Conservation (phyloP, 371 early-diverging fungal genomes). For the Pancytospora philotis region DNA sequence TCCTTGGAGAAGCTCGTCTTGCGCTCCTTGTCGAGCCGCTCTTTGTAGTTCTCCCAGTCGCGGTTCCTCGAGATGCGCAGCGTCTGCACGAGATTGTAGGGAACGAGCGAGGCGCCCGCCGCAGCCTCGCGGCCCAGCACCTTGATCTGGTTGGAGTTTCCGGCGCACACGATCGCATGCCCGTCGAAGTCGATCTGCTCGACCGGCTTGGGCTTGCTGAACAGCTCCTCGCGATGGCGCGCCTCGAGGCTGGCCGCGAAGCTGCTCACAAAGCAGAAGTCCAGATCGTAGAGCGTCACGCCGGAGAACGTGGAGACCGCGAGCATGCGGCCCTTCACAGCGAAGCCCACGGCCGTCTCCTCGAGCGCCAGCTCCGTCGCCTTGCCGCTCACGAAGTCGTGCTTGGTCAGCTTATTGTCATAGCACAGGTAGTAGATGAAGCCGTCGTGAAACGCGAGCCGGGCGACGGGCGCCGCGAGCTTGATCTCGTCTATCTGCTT, state of each 20-base stretch:
- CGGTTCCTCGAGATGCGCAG: constrained; percentile 34
- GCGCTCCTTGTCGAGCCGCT: constrained; percentile 21
- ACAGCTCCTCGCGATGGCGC: constrained; percentile 43
- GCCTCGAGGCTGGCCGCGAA: constrained; percentile 10
- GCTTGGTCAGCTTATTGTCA: constrained; percentile 35
- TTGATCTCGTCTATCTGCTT: constrained; percentile 41
- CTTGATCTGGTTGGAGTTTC: constrained; percentile 34
- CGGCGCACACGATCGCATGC: constrained; percentile 35
- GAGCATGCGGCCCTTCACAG: constrained; percentile 21
- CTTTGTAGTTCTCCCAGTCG: constrained; percentile 47
- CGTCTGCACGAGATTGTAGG: constrained; percentile 19
- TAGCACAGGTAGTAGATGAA: constrained; percentile 30
- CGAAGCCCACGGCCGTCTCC: constrained; percentile 22
- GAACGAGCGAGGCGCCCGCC: not conserved
- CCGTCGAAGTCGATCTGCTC: constrained; percentile 30
- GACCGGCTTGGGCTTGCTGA: constrained; percentile 34
- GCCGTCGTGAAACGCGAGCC: constrained; percentile 15
- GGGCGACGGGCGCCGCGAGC: constrained; percentile 23
- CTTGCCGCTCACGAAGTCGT: constrained; percentile 20
- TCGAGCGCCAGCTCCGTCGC: constrained; percentile 7
- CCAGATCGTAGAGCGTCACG: constrained; percentile 33
- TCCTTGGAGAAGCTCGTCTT: constrained; percentile 29
- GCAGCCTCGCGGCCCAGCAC: constrained; percentile 17
- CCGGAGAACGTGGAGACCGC: constrained; percentile 24
- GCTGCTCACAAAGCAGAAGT: constrained; percentile 29